Base-by-base conservation (phyloP, 441 rosid species). In the Erysimum cheiri region DNA sequence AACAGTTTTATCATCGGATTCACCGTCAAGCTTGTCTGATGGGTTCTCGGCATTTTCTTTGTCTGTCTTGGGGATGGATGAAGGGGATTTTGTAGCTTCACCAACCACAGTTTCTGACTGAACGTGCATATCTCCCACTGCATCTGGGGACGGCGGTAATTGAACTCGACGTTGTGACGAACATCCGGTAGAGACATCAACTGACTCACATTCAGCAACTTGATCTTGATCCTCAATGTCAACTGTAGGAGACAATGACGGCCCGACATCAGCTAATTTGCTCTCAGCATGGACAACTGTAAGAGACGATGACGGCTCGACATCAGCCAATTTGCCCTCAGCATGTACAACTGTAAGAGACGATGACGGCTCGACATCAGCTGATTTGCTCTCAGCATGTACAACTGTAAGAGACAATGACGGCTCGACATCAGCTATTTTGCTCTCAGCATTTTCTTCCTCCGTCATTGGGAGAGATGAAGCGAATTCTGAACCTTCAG, bases 401-500 rank as follows among this genome's bases (percentile, higher is more conserved):
- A 24, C 49, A 49, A 54, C 57, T 52, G 57, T 52, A 12, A 6
- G 57, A 52, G 35, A 13, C 57, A 3, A 12, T 28, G 35, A 26
- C 10, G 29, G 9, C 4, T 26, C 9, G 10, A 1, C 5, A 1
- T 26, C 35, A 26, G 57, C 35, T 17, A 46, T 17, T 8, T 8
- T 2, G 12, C 33, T 54, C 47, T 60, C 63, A 6, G 46, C 47
- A 35, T 32, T 48, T 47, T 19, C 70, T 48, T 69, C 68, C 52
- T 37, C 33, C 1, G 8, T 41, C 33, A 6, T 58, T 31, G 53
- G 44, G 11, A 33, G 44, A 35, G 67, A 48, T 47, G 69, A 59
- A 67, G 60, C 61, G 37, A 26, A 7, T 55, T 44, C 13, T 14
- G 57, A 24, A 9, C 64, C 64, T 46, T 58, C 73, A 12, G 63